These are phyloP conservation scores for Aristolochia californica DNA, from an alignment of 164 flowering plant species.

Conservation along the genomic window DNA sequence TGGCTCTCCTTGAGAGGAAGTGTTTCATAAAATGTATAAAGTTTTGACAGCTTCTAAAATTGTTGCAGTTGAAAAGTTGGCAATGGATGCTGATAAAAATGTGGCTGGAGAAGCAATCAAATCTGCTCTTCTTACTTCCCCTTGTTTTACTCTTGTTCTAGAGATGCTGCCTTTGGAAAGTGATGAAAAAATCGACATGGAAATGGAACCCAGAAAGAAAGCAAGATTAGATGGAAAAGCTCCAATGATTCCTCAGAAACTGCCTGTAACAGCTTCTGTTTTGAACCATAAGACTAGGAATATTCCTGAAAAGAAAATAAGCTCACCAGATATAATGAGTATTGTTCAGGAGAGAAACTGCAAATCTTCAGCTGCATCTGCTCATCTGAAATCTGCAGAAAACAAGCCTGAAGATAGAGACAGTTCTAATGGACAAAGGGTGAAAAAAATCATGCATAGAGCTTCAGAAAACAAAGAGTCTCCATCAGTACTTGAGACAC, in stretches of 20 bases:
- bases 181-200: constrained; percentile 17
- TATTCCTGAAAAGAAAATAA: constrained; percentile 17
- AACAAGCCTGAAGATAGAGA: constrained; percentile 29
- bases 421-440: constrained; percentile 50
- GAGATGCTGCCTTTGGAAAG: constrained; percentile 12
- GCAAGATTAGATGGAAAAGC: constrained; percentile 20
- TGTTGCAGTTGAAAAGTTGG: constrained; percentile 25
- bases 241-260: constrained; percentile 9
- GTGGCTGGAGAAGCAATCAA: constrained; percentile 8
- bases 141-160: not conserved
- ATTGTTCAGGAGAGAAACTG: constrained; percentile 40
- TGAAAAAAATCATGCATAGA: constrained; percentile 88
- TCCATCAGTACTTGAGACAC: constrained; percentile 45
- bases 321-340: constrained; percentile 44
- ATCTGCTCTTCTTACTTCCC: not conserved
- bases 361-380: constrained; percentile 19
- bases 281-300: constrained; percentile 15
- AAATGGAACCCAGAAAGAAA: constrained; percentile 33
- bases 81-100: constrained; percentile 13
- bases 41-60: too few relatives aligned
- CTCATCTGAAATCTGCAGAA: constrained; percentile 9
- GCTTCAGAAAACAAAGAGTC: constrained; percentile 51
- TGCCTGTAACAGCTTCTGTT: constrained; percentile 6
- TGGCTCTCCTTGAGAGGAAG: too few relatives aligned
- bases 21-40: too few relatives aligned